A percentile compares a stretch with the other conserved stretches of the same genome.
Evolutionary conservation across 306 rosid species (phyloP).

Genomic region (Casuarina cunninghamiana): DNA sequence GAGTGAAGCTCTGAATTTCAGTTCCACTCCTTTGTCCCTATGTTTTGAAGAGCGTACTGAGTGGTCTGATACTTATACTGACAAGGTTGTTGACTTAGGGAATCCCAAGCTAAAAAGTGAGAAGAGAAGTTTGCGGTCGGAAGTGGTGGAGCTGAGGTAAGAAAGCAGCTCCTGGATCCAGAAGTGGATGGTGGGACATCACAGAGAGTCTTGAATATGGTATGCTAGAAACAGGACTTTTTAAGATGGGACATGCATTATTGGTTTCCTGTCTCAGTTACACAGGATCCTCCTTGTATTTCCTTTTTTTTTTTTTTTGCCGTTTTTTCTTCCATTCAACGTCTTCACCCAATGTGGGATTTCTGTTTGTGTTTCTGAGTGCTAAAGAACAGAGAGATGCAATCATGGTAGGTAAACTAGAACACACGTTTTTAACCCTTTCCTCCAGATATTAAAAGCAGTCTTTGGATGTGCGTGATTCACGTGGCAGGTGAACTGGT

Average conservation of each 20-base stretch:
- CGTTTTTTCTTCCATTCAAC: neutral
- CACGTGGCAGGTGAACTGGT: neutral
- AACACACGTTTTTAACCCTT: neutral
- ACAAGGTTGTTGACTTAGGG: conserved; percentile 39
- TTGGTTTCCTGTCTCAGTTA: conserved; percentile 17
- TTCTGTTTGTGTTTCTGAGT: conserved; percentile 11
- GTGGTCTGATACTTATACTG: conserved; percentile 25
- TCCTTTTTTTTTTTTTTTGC: neutral
- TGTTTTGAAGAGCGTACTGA: conserved; percentile 22
- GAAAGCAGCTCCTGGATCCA: conserved; percentile 8
- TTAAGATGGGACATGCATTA: conserved; percentile 35
- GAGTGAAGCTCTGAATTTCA: conserved; percentile 9
- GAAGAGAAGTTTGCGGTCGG: conserved; percentile 33
- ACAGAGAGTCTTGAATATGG: conserved; percentile 26
- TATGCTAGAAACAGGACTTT: conserved; percentile 24
- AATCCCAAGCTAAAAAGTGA: conserved; percentile 31
- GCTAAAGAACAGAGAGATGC: neutral
- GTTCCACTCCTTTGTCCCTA: conserved; percentile 24
- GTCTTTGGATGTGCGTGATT: neutral
- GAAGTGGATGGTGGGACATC: conserved; percentile 46
- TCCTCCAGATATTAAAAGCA: neutral
- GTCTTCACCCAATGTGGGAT: conserved; percentile 18
- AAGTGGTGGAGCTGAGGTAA: conserved; percentile 15
- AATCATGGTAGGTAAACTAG: neutral
- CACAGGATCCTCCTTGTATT: neutral